phyloP scores from a whole-genome alignment of 179 eudicot genomes.

The Actinidia polygama region DNA sequence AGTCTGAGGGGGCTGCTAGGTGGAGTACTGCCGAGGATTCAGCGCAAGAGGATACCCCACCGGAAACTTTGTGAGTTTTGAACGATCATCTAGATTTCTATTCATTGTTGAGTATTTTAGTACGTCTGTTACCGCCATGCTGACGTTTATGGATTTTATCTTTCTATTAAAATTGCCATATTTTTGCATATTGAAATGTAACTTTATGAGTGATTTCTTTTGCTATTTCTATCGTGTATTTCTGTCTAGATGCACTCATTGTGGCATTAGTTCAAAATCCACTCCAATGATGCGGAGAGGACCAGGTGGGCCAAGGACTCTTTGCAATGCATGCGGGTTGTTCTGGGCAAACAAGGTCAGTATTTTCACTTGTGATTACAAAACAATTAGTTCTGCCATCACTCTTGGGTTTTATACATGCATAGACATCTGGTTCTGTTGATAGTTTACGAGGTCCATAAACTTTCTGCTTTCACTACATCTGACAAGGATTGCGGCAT shows the following conservation, averaged over 20 bases:
- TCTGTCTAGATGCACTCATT: slow-evolving; percentile 56
- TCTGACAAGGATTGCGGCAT: neutral
- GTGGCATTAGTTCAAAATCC: slow-evolving; percentile 59
- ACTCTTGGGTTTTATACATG: neutral
- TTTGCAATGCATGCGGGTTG: slow-evolving; percentile 92
- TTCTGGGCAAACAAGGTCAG: slow-evolving; percentile 83
- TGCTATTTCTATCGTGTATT: slow-evolving; percentile 3
- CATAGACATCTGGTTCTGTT: neutral
- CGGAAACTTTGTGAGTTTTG: slow-evolving; percentile 37
- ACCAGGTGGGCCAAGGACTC: slow-evolving; percentile 83
- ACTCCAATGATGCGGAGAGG: slow-evolving; percentile 96
- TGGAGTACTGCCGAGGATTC: slow-evolving; percentile 33
- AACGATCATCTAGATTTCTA: neutral
- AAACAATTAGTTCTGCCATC: neutral
- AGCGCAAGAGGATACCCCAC: slow-evolving; percentile 30
- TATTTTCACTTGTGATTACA: slow-evolving; percentile 10
- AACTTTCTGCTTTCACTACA: neutral
- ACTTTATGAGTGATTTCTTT: slow-evolving; percentile 4
- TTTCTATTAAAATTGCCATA: neutral
- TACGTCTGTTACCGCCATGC: neutral
- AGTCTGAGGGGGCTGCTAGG: slow-evolving; percentile 30
- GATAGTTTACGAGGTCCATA: neutral
- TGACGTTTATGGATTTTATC: neutral
- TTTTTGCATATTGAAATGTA: neutral
- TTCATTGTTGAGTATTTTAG: slow-evolving; percentile 3